Base-by-base conservation (phyloP, 2,329 filamentous ascomycete genomes). In the Diplodia seriata region DNA sequence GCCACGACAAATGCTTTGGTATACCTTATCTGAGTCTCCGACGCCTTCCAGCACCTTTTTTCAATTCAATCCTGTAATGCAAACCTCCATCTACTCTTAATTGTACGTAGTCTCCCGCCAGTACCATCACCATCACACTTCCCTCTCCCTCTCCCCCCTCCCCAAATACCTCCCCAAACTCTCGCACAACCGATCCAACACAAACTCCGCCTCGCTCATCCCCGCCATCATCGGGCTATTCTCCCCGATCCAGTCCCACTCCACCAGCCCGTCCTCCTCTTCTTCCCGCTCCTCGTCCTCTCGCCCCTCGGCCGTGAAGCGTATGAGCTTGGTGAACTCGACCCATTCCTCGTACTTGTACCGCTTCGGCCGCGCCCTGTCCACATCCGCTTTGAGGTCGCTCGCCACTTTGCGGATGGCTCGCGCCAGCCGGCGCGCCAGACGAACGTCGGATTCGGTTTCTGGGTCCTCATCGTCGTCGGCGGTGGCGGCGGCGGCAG, bases 331-430 rank as follows among this genome's bases (percentile, higher is more conserved):
- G 8, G 94, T 89, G 72, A 92, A 95, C 81, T 92, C 91, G 0
- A 91, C 90, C 94, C 93, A 97, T 75, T 97, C 90, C 71, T 93
- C 88, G 70, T 93, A 97, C 0, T 82, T 84, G 76, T 97, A 97
- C 66, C 84, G 85, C 67, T 88, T 89, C 0, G 85, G 83, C 49
- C 66, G 12, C 29, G 8, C 59, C n/a, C n/a, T 23, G 14, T 63
- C 59, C 2, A 86, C 84, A 4, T 83, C 78, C 54, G 82, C 77
- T 20, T 86, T 85, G 40, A 91, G 81, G 74, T 95, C 87, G 57
- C 86, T 81, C 1, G 88, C 87, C 0, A 92, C 87, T 31, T 82
- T 83, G 15, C 87, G 83, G 67, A 97, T 95, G 70, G 91, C 89
- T 40, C 88, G 84, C 2, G 91, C 87, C 11, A 97, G 79, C 62